Evolutionary conservation across 2,329 filamentous ascomycete species (phyloP).

Genomic region (Talaromyces marneffei): DNA sequence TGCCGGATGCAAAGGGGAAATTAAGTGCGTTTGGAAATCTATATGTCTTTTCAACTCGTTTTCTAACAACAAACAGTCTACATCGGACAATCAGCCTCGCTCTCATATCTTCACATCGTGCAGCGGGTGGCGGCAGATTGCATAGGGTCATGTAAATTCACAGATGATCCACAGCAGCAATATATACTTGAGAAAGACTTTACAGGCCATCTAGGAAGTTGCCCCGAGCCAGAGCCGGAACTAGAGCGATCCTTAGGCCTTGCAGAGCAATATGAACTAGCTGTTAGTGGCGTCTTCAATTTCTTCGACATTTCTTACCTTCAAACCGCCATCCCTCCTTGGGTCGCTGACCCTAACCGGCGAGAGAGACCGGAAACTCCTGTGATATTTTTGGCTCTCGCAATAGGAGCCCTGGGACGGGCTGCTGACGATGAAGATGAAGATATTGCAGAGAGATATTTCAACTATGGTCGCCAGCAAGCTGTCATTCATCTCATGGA

Average conservation of each 20-base stretch:
- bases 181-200: conserved; percentile 33
- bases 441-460: conserved; percentile 29
- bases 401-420: conserved; percentile 20
- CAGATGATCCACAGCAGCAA: conserved; percentile 37
- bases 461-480: conserved; percentile 32
- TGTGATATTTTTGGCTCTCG: background rate
- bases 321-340: conserved; percentile 20
- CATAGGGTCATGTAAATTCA: conserved; percentile 39
- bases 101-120: conserved; percentile 24
- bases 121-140: conserved; percentile 45
- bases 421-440: conserved; percentile 30
- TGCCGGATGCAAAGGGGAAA: background rate
- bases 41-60: background rate
- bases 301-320: conserved; percentile 31
- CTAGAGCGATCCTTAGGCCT: conserved; percentile 21
- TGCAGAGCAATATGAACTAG: conserved; percentile 28
- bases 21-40: background rate
- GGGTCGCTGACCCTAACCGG: conserved; percentile 22
- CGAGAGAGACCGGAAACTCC: background rate
- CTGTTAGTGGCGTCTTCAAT: conserved; percentile 26
- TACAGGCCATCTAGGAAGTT: background rate
- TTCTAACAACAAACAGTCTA: background rate
- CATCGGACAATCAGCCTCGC: background rate
- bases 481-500: conserved; percentile 31
- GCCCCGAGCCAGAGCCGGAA: conserved; percentile 18